Conservation (phyloP, 108 stramenopile species). For the Cyclotella cryptica region DNA sequence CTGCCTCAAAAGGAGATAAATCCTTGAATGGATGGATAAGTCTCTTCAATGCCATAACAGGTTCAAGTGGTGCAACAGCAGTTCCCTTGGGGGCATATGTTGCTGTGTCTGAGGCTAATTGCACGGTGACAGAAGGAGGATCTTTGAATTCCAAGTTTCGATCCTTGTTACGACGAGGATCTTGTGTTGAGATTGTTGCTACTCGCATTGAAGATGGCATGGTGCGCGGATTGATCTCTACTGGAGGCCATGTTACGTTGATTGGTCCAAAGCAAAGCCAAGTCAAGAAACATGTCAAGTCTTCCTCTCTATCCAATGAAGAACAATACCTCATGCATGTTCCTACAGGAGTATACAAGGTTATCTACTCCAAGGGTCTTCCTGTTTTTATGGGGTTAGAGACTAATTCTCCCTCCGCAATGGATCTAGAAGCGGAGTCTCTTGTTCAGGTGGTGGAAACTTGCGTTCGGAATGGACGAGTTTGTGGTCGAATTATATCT, state of each 20-base stretch:
- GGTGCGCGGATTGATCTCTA: slow-evolving; percentile 5
- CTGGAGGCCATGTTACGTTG: slow-evolving; percentile 8
- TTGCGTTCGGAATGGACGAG: slow-evolving; percentile 1
- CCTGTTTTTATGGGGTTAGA: slow-evolving; percentile 10
- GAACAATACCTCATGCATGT: slow-evolving; percentile 9
- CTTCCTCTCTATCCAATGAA: too few relatives aligned
- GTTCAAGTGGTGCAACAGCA: slow-evolving; percentile 7
- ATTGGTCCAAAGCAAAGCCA: background rate
- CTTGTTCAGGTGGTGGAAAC: slow-evolving; percentile 9
- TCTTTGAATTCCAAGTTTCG: slow-evolving; percentile 1
- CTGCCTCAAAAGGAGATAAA: background rate
- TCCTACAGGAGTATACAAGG: slow-evolving; percentile 6
- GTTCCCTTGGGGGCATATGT: slow-evolving; percentile 18
- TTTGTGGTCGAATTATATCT: background rate
- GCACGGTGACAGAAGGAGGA: slow-evolving; percentile 10
- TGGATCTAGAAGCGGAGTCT: background rate
- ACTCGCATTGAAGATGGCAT: slow-evolving; percentile 23
- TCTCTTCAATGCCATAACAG: slow-evolving; percentile 9
- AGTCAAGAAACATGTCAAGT: background rate
- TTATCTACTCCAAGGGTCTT: slow-evolving; percentile 16
- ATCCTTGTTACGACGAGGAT: background rate
- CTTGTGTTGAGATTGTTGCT: slow-evolving; percentile 15
- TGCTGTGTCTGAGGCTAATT: slow-evolving; percentile 5
- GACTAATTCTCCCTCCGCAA: background rate
- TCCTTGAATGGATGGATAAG: slow-evolving; percentile 13